phyloP scores from a whole-genome alignment of 1,284 basidiomycete species.

The Ustilago bromivora region DNA sequence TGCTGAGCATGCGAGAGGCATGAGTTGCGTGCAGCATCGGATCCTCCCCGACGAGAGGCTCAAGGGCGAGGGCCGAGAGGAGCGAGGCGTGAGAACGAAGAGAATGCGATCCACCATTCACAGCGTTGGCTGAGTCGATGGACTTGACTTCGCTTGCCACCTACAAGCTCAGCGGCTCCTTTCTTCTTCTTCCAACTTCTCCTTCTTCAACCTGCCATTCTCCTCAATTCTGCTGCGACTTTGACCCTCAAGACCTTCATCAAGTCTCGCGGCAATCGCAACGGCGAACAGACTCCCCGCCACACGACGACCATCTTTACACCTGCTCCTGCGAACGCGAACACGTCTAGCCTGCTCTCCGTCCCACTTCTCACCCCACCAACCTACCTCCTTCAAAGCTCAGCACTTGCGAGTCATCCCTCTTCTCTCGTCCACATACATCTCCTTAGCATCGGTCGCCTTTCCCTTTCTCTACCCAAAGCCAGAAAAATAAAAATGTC shows the following conservation, averaged over 20 bases:
- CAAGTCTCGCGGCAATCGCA: neutral
- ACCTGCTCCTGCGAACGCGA: neutral
- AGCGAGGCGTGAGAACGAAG: slow-evolving; percentile 1
- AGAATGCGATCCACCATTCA: neutral
- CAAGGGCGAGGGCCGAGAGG: slow-evolving; percentile 12
- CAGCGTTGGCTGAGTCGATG: slow-evolving; percentile 14
- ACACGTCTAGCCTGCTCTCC: neutral
- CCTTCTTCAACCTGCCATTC: neutral
- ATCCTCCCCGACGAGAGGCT: slow-evolving; percentile 9
- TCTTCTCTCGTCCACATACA: neutral
- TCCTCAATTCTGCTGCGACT: too few relatives aligned
- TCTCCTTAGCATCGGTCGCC: neutral
- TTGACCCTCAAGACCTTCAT: neutral
- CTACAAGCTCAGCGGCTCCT: neutral
- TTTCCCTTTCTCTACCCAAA: neutral
- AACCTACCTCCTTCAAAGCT: neutral
- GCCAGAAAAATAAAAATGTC: slow-evolving; percentile 19
- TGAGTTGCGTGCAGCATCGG: slow-evolving; percentile 1
- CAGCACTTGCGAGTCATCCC: neutral
- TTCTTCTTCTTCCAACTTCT: neutral
- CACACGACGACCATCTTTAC: neutral
- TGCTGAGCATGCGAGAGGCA: slow-evolving; percentile 4
- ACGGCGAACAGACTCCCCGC: neutral
- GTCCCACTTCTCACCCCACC: neutral
- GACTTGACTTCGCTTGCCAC: slow-evolving; percentile 1